Evolutionary conservation across 306 rosid genomes (phyloP).

Genomic region (Acacia melanoxylon): DNA sequence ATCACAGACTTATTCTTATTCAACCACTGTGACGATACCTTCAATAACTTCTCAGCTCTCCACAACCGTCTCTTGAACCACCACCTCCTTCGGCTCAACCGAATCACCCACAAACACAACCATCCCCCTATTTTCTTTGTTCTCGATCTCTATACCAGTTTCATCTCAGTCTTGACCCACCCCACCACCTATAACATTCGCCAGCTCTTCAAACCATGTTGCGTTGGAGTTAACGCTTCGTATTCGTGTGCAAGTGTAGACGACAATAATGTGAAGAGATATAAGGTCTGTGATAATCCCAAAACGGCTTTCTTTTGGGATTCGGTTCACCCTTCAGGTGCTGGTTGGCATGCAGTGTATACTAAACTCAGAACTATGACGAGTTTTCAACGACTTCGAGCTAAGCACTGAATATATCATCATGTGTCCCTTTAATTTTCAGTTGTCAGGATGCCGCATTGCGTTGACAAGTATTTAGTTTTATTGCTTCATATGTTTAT

Average conservation of each 20-base stretch:
- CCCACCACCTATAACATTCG: conserved; percentile 28
- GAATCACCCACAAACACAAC: conserved; percentile 4
- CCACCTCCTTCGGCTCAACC: conserved; percentile 42
- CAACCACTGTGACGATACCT: conserved; percentile 41
- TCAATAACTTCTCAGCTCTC: conserved; percentile 30
- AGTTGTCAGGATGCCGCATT: background rate
- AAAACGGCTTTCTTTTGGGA: conserved; percentile 69
- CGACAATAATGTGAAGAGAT: conserved; percentile 40
- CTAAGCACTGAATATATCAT: background rate
- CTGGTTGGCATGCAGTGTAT: conserved; percentile 63
- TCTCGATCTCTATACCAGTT: conserved; percentile 49
- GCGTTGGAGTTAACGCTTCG: conserved; percentile 42
- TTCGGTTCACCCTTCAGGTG: conserved; percentile 53
- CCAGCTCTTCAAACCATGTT: conserved; percentile 57
- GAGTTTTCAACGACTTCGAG: background rate
- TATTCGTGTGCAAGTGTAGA: conserved; percentile 49
- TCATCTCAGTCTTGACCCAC: conserved; percentile 43
- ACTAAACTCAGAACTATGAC: background rate
- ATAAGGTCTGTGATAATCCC: conserved; percentile 48
- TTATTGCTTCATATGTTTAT: too few relatives aligned
- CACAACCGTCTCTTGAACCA: conserved; percentile 57
- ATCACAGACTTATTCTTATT: conserved; percentile 35
- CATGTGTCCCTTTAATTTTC: background rate
- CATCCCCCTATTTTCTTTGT: conserved; percentile 29
- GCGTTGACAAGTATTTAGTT: background rate